phyloP scores from a whole-genome alignment of 139 green algal species.

The Auxenochlorella pyrenoidosa region DNA sequence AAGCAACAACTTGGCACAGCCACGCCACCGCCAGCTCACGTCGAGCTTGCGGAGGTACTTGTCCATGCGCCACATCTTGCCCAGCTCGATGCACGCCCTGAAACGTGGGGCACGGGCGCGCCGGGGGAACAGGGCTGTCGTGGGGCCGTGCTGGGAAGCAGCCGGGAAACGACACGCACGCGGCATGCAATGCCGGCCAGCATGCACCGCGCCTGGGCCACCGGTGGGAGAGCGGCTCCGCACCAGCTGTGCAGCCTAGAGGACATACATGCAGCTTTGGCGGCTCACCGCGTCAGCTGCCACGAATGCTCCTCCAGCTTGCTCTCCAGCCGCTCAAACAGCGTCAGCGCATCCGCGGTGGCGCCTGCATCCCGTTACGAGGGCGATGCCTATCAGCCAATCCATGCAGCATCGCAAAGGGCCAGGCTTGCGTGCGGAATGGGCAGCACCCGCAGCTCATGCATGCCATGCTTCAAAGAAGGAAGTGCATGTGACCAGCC shows the following conservation, averaged over 20 bases:
- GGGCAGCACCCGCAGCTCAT: not conserved
- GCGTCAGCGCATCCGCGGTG: constrained; percentile 91
- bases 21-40: constrained; percentile 40
- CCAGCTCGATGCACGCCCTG: constrained; percentile 80
- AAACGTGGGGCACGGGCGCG: too few relatives aligned
- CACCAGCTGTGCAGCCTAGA: too few relatives aligned
- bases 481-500: too few relatives aligned
- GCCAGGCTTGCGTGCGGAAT: too few relatives aligned
- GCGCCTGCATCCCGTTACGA: constrained; percentile 56
- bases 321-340: constrained; percentile 90
- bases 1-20: too few relatives aligned
- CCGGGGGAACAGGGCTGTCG: not conserved
- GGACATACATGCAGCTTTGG: too few relatives aligned
- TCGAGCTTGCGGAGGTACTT: constrained; percentile 91
- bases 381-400: too few relatives aligned
- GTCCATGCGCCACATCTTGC: constrained; percentile 94
- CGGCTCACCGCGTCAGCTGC: constrained; percentile 83
- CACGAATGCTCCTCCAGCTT: constrained; percentile 89
- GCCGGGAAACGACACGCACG: not conserved
- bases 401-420: too few relatives aligned
- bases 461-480: not conserved
- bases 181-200: not conserved
- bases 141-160: not conserved
- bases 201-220: too few relatives aligned
- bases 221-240: too few relatives aligned